Evolutionary conservation across 306 rosid genomes (phyloP), one percentile per base, ranked within the genome.

Genomic region (Citrullus colocynthis): DNA sequence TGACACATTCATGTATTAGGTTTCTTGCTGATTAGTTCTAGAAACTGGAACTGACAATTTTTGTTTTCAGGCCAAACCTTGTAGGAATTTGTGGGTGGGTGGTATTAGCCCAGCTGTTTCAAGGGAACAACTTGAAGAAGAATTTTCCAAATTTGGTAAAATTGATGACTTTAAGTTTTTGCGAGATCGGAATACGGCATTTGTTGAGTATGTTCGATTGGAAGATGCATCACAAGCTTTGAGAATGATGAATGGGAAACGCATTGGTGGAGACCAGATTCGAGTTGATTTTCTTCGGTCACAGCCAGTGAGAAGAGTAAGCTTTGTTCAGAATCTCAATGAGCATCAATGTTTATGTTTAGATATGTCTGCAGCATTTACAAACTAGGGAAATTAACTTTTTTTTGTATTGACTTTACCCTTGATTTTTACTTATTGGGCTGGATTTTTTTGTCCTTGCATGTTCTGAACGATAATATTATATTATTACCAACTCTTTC

Each of bases 241-340:
- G 97, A 93, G 87, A 87, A 79, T 54, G 77, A 91, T 96, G 99
- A 96, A 93, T 65, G 97, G 98, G 76, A 93, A 83, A 83, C 91
- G 90, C 21, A 57, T 93, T 48, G 97, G 91, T 74, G 96, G 98
- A 60, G 99, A 91, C n/a, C 97, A 88, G 81, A 85, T 96, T 63
- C 97, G 96, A 51, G 99, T 96, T 30, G 98, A 96, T 81, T 96
- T 86, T 81, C 96, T 96, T 63, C 90, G 99, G 41, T 93, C 98
- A 36, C 90, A 89, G 58, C 83, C 91, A 41, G 75, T 87, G 1
- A 95, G 85, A 84, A 92, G 87, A 78, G 99, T 92, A 85, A 77
- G 87, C 81, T 78, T 12, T 76, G 20, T 84, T 78, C 34, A 65
- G 15, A 65, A 37, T 64, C 34, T 37, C 30, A 61, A 39, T 34